Evolutionary conservation across 805 yeast genomes (phyloP).

Genomic region (Hanseniaspora thailandica): DNA sequence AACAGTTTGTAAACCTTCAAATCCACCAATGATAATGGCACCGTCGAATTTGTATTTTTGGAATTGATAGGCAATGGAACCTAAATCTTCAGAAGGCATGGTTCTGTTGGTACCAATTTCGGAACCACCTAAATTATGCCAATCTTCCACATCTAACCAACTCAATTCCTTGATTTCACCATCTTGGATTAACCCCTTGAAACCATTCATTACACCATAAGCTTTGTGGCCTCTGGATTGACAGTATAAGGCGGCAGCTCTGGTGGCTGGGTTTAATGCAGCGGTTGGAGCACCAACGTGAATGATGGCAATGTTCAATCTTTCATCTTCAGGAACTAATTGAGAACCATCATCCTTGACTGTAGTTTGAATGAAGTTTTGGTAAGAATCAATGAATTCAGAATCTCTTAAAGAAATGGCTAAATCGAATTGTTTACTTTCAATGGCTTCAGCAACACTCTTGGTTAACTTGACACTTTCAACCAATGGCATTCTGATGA

Average conservation of each 20-base stretch:
- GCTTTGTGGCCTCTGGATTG: conserved; percentile 81
- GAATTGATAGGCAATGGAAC: conserved; percentile 84
- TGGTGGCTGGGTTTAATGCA: conserved; percentile 83
- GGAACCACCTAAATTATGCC: conserved; percentile 87
- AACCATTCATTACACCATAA: conserved; percentile 87
- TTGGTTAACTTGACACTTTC: conserved; percentile 65
- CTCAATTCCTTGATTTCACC: conserved; percentile 63
- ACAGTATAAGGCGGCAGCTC: conserved; percentile 83
- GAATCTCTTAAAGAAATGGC: conserved; percentile 65
- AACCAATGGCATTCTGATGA: conserved; percentile 53
- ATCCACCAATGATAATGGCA: conserved; percentile 84
- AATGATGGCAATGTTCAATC: conserved; percentile 69
- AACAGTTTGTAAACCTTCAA: conserved; percentile 85
- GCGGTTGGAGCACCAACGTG: conserved; percentile 97
- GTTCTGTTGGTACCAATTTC: conserved; percentile 93
- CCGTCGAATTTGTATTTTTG: conserved; percentile 85
- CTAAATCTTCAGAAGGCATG: conserved; percentile 73
- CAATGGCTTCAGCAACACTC: conserved; percentile 60
- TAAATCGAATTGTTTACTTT: conserved; percentile 49
- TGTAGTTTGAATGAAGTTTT: conserved; percentile 55
- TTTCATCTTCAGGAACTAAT: conserved; percentile 45
- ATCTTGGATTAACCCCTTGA: conserved; percentile 80
- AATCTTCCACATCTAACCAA: conserved; percentile 80
- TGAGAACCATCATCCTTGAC: conserved; percentile 50
- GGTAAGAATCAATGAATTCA: conserved; percentile 52